Evolutionary conservation across 2,329 filamentous ascomycete species (phyloP), one percentile per base, ranked within the genome.

Genomic region (Aquanectria penicillioides): DNA sequence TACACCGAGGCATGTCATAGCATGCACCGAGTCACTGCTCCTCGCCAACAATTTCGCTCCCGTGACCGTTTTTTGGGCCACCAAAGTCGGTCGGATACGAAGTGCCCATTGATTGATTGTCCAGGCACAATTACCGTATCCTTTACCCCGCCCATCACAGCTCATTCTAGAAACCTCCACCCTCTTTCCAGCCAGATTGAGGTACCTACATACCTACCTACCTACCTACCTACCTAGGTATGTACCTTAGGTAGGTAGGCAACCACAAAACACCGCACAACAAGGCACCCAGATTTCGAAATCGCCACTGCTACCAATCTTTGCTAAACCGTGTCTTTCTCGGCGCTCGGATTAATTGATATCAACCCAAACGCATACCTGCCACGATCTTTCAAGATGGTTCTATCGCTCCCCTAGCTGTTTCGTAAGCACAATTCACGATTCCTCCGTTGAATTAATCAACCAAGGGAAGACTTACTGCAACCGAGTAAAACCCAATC

Each of bases 1-100:
- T 28, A 46, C 41, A 46, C 41, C 41, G 41, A 46, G 28, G 28
- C 41, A 46, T 28, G 31, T 28, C 41, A n/a, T n/a, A n/a, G n/a
- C n/a, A n/a, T n/a, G 26, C 41, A 12, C 41, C 41, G 41, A 46
- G 41, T 31, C 41, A 46, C 41, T 28, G 41, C 41, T 46, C 41
- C 33, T 46, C 41, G 26, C 17, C 26, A 46, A 26, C 33, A 46
- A 46, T 28, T 33, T 12, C 23, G 41, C 28, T 46, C 41, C n/a
- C n/a, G n/a, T n/a, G n/a, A n/a, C n/a, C n/a, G n/a, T n/a, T n/a
- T n/a, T n/a, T n/a, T n/a, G n/a, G n/a, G 34, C 34, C 34, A 37
- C 34, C 34, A 37, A 37, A n/a, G n/a, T n/a, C n/a, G n/a, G n/a
- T n/a, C n/a, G n/a, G n/a, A n/a, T n/a, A n/a, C n/a, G n/a, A n/a